These are phyloP conservation scores for Myxozyma lipomycoides DNA, from an alignment of 805 yeast genomes.

Conservation along the genomic window DNA sequence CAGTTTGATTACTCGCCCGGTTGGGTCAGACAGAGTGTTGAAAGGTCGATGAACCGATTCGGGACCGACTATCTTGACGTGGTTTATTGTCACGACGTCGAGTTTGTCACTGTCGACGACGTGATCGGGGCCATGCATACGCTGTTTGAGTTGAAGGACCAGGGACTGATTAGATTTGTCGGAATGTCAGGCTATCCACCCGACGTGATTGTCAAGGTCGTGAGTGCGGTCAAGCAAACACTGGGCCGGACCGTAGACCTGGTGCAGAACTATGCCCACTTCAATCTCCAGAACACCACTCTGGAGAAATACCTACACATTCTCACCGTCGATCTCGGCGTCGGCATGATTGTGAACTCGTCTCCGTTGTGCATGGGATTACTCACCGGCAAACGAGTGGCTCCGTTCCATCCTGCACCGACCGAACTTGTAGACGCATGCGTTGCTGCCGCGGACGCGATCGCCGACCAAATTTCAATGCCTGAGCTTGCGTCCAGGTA, in stretches of 20 bases:
- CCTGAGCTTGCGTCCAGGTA: conserved; percentile 78
- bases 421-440: conserved; percentile 48
- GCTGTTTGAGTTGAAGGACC: conserved; percentile 52
- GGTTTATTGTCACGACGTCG: conserved; percentile 83
- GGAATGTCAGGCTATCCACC: conserved; percentile 92
- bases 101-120: conserved; percentile 58
- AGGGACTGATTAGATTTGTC: conserved; percentile 57
- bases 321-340: conserved; percentile 48
- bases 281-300: conserved; percentile 69
- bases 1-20: conserved; percentile 69
- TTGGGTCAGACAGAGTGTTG: conserved; percentile 56
- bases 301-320: conserved; percentile 47
- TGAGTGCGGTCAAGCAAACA: conserved; percentile 38
- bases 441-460: conserved; percentile 48
- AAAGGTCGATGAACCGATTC: conserved; percentile 62
- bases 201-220: conserved; percentile 54
- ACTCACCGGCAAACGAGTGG: conserved; percentile 61
- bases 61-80: conserved; percentile 66
- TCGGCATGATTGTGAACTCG: conserved; percentile 64
- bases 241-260: conserved; percentile 65
- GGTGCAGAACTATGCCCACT: conserved; percentile 69
- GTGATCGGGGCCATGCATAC: conserved; percentile 60
- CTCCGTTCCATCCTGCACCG: conserved; percentile 75
- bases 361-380: conserved; percentile 86
- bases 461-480: conserved; percentile 32